These are phyloP conservation scores for Stromatinia cepivora DNA, from an alignment of 2,329 filamentous ascomycete species.

Conservation along the genomic window DNA sequence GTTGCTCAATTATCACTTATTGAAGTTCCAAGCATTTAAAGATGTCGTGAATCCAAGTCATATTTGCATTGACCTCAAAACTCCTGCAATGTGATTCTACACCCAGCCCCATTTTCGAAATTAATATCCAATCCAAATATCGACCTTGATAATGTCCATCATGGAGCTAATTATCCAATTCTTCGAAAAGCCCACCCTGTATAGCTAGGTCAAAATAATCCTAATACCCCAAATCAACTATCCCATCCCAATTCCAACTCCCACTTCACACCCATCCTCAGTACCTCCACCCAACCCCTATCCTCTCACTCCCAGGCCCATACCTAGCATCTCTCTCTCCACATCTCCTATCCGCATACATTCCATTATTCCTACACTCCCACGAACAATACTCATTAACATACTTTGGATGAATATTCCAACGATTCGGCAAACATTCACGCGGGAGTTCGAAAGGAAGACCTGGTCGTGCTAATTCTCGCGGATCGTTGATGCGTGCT, in stretches of 20 bases:
- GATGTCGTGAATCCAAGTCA: neutral
- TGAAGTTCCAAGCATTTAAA: neutral
- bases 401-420: conserved; percentile 31
- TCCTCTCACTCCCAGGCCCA: conserved; percentile 37
- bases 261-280: conserved; percentile 5
- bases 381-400: conserved; percentile 33
- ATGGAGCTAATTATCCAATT: neutral
- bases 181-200: neutral
- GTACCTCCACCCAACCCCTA: conserved; percentile 40
- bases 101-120: neutral
- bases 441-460: conserved; percentile 37
- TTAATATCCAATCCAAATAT: too few species aligned
- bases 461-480: conserved; percentile 26
- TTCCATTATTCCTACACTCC: conserved; percentile 39
- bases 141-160: neutral
- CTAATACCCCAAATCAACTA: neutral
- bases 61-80: conserved; percentile 5
- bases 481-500: conserved; percentile 39
- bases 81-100: neutral
- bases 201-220: neutral
- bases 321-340: conserved; percentile 36
- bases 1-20: neutral
- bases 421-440: conserved; percentile 34
- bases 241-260: neutral
- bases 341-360: conserved; percentile 31